Conservation (phyloP, 2,329 filamentous ascomycete species). For the Apiospora pterosperma region DNA sequence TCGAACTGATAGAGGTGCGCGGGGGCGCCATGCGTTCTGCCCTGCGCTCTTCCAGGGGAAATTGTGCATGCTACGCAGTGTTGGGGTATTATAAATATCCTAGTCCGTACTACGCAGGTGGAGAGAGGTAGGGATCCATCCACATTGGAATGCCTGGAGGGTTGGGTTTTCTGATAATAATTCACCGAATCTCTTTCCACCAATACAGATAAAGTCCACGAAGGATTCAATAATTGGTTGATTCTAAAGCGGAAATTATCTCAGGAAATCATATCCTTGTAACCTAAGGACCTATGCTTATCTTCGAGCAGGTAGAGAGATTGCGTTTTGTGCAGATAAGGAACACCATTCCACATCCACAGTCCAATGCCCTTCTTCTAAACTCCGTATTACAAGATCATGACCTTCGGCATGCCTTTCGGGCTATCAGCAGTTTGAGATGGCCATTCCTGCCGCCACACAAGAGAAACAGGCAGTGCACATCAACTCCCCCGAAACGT, state of each 20-base stretch:
- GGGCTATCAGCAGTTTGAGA: too few species aligned
- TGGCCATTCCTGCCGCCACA: too few species aligned
- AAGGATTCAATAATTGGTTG: background rate
- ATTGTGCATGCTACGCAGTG: background rate
- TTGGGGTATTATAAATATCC: too few species aligned
- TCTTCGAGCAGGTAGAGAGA: too few species aligned
- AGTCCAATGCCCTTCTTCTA: too few species aligned
- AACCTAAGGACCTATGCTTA: too few species aligned
- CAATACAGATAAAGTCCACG: background rate
- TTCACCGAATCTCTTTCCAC: background rate
- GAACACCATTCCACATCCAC: too few species aligned
- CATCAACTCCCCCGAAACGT: background rate
- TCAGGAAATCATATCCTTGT: background rate
- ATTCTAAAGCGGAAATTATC: background rate
- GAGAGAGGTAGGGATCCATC: background rate
- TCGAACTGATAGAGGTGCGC: background rate
- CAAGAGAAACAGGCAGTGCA: too few species aligned
- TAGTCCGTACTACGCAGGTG: too few species aligned
- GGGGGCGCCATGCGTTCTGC: background rate
- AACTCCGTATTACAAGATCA: too few species aligned
- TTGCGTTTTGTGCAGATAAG: too few species aligned
- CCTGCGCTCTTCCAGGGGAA: background rate
- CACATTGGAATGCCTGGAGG: background rate
- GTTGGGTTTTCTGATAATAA: background rate
- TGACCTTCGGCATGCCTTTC: too few species aligned